Evolutionary conservation across 768 basidiomycete genomes (phyloP).

Genomic region (Mrakia frigida): DNA sequence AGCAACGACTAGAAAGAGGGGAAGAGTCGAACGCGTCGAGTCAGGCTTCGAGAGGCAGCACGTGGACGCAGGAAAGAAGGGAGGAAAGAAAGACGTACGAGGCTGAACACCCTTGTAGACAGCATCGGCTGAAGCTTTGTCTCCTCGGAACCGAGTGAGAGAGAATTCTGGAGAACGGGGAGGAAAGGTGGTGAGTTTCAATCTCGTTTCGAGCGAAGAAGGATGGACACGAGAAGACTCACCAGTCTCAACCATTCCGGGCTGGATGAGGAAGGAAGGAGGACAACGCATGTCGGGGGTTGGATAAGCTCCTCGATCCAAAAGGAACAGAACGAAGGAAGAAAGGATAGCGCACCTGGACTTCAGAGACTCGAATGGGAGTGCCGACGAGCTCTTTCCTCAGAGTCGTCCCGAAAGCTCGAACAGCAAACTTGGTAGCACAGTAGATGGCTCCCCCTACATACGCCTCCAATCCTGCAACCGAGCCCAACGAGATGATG

Average conservation of each 20-base stretch:
- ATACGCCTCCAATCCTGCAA: constrained; percentile 83
- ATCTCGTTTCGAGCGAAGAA: too few relatives aligned
- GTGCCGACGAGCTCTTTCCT: constrained; percentile 86
- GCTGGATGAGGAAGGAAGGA: background rate
- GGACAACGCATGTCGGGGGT: too few relatives aligned
- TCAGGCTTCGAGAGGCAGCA: too few relatives aligned
- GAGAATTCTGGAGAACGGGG: constrained; percentile 60
- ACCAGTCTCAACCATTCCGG: constrained; percentile 32
- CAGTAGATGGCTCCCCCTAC: constrained; percentile 51
- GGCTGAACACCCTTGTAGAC: constrained; percentile 88
- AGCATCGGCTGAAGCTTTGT: constrained; percentile 71
- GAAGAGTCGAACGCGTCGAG: background rate
- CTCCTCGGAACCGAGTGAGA: constrained; percentile 72
- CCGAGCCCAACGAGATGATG: constrained; percentile 90
- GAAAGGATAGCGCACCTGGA: background rate
- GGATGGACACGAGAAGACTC: background rate
- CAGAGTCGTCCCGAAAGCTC: constrained; percentile 76
- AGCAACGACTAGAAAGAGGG: constrained; percentile 56
- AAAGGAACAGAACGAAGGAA: background rate
- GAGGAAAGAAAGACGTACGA: constrained; percentile 51
- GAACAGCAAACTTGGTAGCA: constrained; percentile 49
- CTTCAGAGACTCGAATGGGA: constrained; percentile 41
- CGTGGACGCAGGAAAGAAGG: background rate
- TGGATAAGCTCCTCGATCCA: background rate
- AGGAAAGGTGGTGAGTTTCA: background rate